Base-by-base conservation (phyloP, 2,329 filamentous ascomycete species). In the Ophiostoma pallidulum region DNA sequence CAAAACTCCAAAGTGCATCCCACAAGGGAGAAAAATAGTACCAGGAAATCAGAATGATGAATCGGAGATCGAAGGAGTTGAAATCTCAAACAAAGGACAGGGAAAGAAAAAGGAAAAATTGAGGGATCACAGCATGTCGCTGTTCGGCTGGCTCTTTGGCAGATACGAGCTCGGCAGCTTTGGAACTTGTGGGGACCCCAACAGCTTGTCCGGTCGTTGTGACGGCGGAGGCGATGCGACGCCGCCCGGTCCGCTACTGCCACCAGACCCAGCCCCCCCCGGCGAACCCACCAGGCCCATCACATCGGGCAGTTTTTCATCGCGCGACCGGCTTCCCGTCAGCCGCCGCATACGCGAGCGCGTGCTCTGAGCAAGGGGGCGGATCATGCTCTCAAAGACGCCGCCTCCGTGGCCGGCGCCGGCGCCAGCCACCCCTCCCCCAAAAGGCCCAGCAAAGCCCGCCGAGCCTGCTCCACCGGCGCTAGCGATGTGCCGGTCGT, bases 371-470 rank as follows among this genome's bases (percentile, higher is more conserved):
- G 74, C 69, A 6, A 77, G 63, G 0, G 78, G 75, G 51, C 73
- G 76, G 53, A 82, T 74, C 69, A 81, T 79, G 48, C 70, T 78
- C 55, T 82, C 78, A 20, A 77, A 63, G 50, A 74, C 74, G 18
- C 65, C 58, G 2, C 41, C 28, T 9, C 16, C 31, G 16, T 43
- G 24, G 32, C 33, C 36, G 40, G 32, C 26, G 29, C 29, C 24
- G 36, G 29, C 22, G 22, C 41, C 47, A 1, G 33, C 20, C 2
- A n/a, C n/a, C n/a, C 41, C 31, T 8, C 32, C 47, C 8, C 31
- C 45, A 12, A 40, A 35, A 10, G 36, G n/a, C 4, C 46, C 35
- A 13, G 22, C 39, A 10, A 26, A 32, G 18, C 33, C 41, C 4
- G 29, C 24, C 10, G 24, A 40, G 4, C 46, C n/a, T 16, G 16